phyloP scores from a whole-genome alignment of 495 filamentous ascomycete species.

The Aspergillus nanangensis region DNA sequence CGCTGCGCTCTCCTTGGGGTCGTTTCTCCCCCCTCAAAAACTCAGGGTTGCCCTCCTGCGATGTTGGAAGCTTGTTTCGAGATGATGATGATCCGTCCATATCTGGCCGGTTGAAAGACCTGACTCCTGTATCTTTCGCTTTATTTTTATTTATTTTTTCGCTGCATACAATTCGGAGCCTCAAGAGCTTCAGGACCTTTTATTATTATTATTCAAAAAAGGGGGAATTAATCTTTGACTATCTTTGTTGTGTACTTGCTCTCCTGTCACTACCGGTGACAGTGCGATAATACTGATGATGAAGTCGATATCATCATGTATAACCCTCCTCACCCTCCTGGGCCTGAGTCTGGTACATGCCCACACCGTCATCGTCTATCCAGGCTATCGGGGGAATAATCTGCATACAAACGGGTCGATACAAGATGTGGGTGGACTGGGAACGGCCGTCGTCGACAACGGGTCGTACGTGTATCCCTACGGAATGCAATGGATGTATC shows the following conservation, averaged over 20 bases:
- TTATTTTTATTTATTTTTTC: no score
- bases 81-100: constrained; percentile 17
- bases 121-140: no score
- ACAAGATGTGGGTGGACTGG: constrained; percentile 37
- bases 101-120: background rate
- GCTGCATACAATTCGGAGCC: no score
- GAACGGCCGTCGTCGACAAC: constrained; percentile 38
- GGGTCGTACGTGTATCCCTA: constrained; percentile 60
- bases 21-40: constrained; percentile 32
- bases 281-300: no score
- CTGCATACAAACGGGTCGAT: constrained; percentile 68
- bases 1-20: constrained; percentile 8
- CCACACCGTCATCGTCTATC: constrained; percentile 89
- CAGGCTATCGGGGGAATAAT: constrained; percentile 92
- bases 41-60: constrained; percentile 24
- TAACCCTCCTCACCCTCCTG: constrained; percentile 45
- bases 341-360: constrained; percentile 54
- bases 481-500: constrained; percentile 98
- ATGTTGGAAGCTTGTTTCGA: constrained; percentile 26
- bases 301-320: constrained; percentile 47
- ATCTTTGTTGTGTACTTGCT: no score
- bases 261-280: no score
- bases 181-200: no score
- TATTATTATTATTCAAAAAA: no score
- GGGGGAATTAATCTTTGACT: no score